Evolutionary conservation across 2,329 filamentous ascomycete genomes (phyloP).

Genomic region (Aphanoascus verrucosus): DNA sequence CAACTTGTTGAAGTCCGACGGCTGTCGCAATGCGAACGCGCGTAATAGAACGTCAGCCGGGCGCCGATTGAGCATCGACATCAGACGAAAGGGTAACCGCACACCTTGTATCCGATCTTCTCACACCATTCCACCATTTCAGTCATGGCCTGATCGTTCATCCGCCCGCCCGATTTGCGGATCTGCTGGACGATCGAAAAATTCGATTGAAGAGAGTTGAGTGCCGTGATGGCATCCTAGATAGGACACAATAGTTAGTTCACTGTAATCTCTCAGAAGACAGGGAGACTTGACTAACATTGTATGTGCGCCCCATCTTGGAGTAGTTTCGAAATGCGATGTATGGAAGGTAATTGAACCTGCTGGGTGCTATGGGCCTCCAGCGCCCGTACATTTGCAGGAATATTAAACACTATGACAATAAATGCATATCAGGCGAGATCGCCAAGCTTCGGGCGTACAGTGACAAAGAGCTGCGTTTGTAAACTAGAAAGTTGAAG

Average conservation of each 20-base stretch:
- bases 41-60: background rate
- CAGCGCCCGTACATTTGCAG: background rate
- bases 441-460: too few species aligned
- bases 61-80: background rate
- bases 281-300: background rate
- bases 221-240: constrained; percentile 60
- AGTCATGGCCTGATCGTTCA: constrained; percentile 66
- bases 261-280: background rate
- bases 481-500: too few species aligned
- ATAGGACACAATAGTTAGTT: constrained; percentile 27
- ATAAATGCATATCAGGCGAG: too few species aligned
- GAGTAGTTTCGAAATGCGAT: constrained; percentile 1
- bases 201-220: constrained; percentile 72
- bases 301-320: constrained; percentile 14
- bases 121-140: constrained; percentile 71
- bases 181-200: constrained; percentile 66
- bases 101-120: constrained; percentile 63
- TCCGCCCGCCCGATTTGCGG: constrained; percentile 58
- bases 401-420: background rate
- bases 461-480: too few species aligned
- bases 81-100: constrained; percentile 23
- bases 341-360: background rate
- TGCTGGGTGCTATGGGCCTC: background rate
- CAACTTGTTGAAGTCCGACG: constrained; percentile 49
- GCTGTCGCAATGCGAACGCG: constrained; percentile 32